Conservation (phyloP, 345 rosid species). For the Erucastrum elatum region DNA sequence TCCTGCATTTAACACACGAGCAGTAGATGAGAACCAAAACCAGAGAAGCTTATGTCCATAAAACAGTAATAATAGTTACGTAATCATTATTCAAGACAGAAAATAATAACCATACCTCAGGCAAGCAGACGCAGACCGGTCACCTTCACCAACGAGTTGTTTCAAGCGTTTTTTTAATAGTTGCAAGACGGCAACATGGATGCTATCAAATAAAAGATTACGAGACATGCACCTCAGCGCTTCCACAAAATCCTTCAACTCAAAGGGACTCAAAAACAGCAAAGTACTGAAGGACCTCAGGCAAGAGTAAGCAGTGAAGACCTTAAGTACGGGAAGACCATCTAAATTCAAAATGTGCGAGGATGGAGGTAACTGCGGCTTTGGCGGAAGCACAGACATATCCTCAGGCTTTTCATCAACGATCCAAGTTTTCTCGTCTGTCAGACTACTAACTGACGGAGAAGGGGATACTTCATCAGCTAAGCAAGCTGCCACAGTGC, state of each 20-base stretch:
- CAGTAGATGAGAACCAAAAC: conserved; percentile 34
- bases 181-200: conserved; percentile 81
- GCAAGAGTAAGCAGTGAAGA: conserved; percentile 77
- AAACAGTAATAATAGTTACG: conserved; percentile 4
- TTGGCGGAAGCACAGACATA: conserved; percentile 51
- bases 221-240: conserved; percentile 60
- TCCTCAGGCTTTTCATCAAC: conserved; percentile 42
- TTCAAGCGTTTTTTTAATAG: conserved; percentile 72
- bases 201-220: conserved; percentile 67
- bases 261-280: conserved; percentile 90
- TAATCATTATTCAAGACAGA: background rate
- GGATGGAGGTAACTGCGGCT: conserved; percentile 75
- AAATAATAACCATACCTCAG: conserved; percentile 59
- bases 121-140: conserved; percentile 75
- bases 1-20: conserved; percentile 59
- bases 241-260: conserved; percentile 78
- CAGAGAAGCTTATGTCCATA: conserved; percentile 9
- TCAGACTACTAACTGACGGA: conserved; percentile 57
- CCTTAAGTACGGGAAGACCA: conserved; percentile 59
- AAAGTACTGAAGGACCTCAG: conserved; percentile 86
- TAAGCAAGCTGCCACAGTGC: conserved; percentile 25
- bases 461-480: conserved; percentile 46
- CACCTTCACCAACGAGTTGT: conserved; percentile 73
- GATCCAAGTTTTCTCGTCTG: conserved; percentile 47
- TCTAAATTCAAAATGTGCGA: conserved; percentile 60